phyloP scores from a whole-genome alignment of 768 basidiomycete species.

The Epithele typhae region DNA sequence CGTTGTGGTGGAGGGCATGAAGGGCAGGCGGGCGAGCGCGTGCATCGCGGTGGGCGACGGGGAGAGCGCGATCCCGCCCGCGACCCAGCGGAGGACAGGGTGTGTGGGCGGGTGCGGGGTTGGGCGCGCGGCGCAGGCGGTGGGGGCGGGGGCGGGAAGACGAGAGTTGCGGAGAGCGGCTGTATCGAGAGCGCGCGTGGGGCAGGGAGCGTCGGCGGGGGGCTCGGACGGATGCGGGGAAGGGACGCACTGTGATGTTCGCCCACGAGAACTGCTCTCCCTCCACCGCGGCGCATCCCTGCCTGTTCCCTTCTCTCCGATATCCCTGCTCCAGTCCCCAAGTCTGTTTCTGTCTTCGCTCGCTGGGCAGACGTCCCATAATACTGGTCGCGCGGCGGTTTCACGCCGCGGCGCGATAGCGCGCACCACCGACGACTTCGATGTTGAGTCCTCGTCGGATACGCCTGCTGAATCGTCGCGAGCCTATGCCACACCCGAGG shows the following conservation, averaged over 20 bases:
- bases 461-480: slow-evolving; percentile 19
- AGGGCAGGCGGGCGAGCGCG: background rate
- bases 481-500: slow-evolving; percentile 25
- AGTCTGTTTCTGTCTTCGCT: no score
- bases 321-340: no score
- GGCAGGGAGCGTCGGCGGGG: background rate
- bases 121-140: background rate
- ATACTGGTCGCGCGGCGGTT: slow-evolving; percentile 10
- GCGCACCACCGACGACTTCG: background rate
- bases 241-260: slow-evolving; percentile 14
- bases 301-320: no score
- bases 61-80: background rate
- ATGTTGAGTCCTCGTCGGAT: slow-evolving; percentile 20
- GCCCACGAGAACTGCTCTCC: slow-evolving; percentile 9
- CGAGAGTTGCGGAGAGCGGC: slow-evolving; percentile 5
- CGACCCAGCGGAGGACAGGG: background rate
- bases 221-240: background rate
- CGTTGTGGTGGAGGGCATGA: no score
- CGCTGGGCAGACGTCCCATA: slow-evolving; percentile 19
- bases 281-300: no score
- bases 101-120: background rate
- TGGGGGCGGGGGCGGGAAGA: background rate
- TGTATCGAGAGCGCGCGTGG: background rate
- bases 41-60: slow-evolving; percentile 5
- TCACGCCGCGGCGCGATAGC: background rate